phyloP scores from a whole-genome alignment of 2,329 filamentous ascomycete species.

The Epichloe gansuensis region DNA sequence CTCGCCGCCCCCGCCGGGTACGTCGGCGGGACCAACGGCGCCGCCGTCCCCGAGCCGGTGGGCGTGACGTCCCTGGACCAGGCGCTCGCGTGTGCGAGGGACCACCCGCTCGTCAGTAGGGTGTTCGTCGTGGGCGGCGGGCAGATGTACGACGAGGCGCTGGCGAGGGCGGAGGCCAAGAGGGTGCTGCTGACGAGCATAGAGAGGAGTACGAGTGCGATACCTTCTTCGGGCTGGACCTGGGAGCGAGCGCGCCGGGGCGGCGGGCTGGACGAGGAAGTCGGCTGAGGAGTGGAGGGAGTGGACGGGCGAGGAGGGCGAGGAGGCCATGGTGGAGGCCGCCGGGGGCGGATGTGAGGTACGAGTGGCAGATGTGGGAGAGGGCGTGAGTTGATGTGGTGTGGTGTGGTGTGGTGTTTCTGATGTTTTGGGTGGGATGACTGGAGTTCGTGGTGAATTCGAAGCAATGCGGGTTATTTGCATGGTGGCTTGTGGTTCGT shows the following conservation, averaged over 20 bases:
- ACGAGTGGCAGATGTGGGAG: slow-evolving; percentile 68
- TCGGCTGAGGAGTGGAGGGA: slow-evolving; percentile 19
- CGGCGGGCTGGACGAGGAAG: slow-evolving; percentile 57
- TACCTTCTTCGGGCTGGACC: slow-evolving; percentile 54
- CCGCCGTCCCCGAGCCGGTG: slow-evolving; percentile 30
- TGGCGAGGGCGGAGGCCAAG: slow-evolving; percentile 44
- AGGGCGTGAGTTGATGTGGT: slow-evolving; percentile 19
- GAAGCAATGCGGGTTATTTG: background rate
- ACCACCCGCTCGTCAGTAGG: slow-evolving; percentile 34
- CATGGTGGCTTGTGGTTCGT: background rate
- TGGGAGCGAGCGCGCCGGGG: slow-evolving; percentile 34
- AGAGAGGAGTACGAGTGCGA: slow-evolving; percentile 63
- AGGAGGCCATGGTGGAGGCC: slow-evolving; percentile 35
- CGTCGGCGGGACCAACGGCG: slow-evolving; percentile 6
- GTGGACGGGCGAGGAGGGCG: slow-evolving; percentile 48
- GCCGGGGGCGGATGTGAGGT: slow-evolving; percentile 38
- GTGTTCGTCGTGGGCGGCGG: slow-evolving; percentile 86
- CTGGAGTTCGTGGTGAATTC: background rate
- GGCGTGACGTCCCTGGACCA: slow-evolving; percentile 46
- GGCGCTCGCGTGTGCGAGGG: slow-evolving; percentile 37
- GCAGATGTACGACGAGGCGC: slow-evolving; percentile 66
- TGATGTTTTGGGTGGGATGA: too few relatives aligned
- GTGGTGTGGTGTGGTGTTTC: background rate
- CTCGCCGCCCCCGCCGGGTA: slow-evolving; percentile 15
- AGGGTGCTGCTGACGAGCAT: slow-evolving; percentile 62